Evolutionary conservation across 2,329 filamentous ascomycete species (phyloP).

Genomic region (Paramyrothecium sp.): DNA sequence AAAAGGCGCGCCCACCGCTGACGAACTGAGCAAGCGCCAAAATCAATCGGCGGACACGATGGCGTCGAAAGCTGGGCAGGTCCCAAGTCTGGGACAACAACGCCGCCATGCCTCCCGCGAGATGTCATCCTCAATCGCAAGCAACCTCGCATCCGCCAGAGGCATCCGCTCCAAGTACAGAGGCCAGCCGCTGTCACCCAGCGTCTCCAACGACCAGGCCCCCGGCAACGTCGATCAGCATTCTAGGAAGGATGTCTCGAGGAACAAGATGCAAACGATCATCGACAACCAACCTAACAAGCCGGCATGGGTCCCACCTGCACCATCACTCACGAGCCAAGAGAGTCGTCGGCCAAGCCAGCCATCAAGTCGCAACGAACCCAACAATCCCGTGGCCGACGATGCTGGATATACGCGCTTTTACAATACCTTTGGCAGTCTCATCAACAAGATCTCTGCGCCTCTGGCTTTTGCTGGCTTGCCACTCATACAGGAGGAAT

Average conservation of each 20-base stretch:
- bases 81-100: conserved; percentile 34
- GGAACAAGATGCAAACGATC: conserved; percentile 54
- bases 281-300: conserved; percentile 52
- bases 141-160: conserved; percentile 80
- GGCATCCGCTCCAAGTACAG: conserved; percentile 69
- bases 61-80: conserved; percentile 17
- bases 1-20: conserved; percentile 14
- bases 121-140: conserved; percentile 79
- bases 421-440: conserved; percentile 85
- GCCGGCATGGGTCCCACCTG: conserved; percentile 52
- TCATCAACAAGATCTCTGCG: conserved; percentile 86
- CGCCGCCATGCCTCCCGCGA: conserved; percentile 62
- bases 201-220: conserved; percentile 71
- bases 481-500: conserved; percentile 64
- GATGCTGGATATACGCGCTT: conserved; percentile 88
- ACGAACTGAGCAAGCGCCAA: conserved; percentile 7
- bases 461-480: conserved; percentile 91
- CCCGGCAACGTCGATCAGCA: conserved; percentile 66
- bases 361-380: conserved; percentile 21
- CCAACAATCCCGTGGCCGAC: conserved; percentile 22
- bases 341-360: conserved; percentile 21
- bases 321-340: conserved; percentile 11
- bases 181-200: conserved; percentile 67
- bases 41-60: conserved; percentile 16
- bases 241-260: conserved; percentile 47